A percentile compares a stretch with the other conserved stretches of the same genome.
Conservation (phyloP, 345 rosid species). For the Euphorbia lathyris region DNA sequence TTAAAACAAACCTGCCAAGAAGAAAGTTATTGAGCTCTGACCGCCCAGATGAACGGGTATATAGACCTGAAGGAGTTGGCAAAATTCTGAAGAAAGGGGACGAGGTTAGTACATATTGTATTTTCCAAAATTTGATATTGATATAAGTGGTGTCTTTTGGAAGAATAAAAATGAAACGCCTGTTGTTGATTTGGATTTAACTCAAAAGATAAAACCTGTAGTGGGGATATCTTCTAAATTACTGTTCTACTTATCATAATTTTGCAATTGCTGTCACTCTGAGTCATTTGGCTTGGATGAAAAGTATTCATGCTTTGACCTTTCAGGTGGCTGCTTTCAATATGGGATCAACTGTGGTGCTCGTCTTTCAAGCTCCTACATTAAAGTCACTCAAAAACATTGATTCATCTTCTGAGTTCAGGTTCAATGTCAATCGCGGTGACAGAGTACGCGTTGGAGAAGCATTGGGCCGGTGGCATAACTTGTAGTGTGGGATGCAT, state of each 20-base stretch:
- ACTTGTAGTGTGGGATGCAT: neutral
- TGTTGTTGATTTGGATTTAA: neutral
- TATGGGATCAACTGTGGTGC: slow-evolving; percentile 94
- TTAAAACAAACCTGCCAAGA: slow-evolving; percentile 70
- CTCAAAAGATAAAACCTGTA: too few species aligned
- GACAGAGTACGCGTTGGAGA: slow-evolving; percentile 76
- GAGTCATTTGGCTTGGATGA: too few species aligned
- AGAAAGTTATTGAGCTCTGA: slow-evolving; percentile 53
- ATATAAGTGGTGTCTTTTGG: neutral
- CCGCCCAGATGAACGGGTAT: slow-evolving; percentile 67
- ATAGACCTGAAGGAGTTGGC: slow-evolving; percentile 75
- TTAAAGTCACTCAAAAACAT: slow-evolving; percentile 30
- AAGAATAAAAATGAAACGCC: neutral
- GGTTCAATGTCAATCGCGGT: slow-evolving; percentile 54
- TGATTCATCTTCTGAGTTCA: slow-evolving; percentile 49
- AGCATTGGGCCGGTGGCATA: slow-evolving; percentile 72
- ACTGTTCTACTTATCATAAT: neutral
- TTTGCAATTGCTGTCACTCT: neutral
- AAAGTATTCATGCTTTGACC: neutral
- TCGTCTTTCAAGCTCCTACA: slow-evolving; percentile 82
- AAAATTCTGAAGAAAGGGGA: slow-evolving; percentile 71
- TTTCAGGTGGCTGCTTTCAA: slow-evolving; percentile 78
- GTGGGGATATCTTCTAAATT: too few species aligned
- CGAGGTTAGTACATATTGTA: slow-evolving; percentile 47
- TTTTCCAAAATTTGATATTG: neutral